phyloP scores from a whole-genome alignment of 1,139 yeast species.

The Wickerhamomyces sp. region DNA sequence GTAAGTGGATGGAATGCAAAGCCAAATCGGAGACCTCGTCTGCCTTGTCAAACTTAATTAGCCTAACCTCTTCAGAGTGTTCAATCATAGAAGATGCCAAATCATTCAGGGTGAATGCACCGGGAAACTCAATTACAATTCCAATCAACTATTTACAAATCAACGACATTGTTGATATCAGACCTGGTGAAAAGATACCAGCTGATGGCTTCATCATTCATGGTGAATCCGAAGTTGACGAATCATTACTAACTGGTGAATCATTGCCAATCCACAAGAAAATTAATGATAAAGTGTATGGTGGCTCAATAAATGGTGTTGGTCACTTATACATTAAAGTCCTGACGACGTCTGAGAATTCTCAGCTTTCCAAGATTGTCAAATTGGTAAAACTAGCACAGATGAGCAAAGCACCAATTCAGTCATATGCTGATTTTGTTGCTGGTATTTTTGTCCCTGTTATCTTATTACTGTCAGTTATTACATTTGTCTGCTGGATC shows the following conservation, averaged over 20 bases:
- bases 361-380: conserved; percentile 85
- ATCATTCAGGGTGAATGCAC: conserved; percentile 9
- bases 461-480: conserved; percentile 53
- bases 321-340: conserved; percentile 69
- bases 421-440: conserved; percentile 76
- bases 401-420: conserved; percentile 83
- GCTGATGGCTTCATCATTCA: conserved; percentile 80
- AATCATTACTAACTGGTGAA: conserved; percentile 89
- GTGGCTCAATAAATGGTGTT: conserved; percentile 87
- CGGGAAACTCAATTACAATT: conserved; percentile 30
- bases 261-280: conserved; percentile 65
- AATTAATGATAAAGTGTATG: conserved; percentile 63
- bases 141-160: conserved; percentile 73
- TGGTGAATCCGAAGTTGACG: conserved; percentile 84
- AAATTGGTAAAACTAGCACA: conserved; percentile 87
- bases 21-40: conserved; percentile 94
- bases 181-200: conserved; percentile 86
- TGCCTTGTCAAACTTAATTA: conserved; percentile 74
- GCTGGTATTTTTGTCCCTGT: conserved; percentile 86
- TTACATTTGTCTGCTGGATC: conserved; percentile 73
- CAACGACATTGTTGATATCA: conserved; percentile 69
- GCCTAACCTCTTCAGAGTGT: conserved; percentile 78
- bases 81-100: conserved; percentile 41
- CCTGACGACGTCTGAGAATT: conserved; percentile 68
- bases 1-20: conserved; percentile 84